Percentiles rank a stretch among this genome's conserved stretches.
These are phyloP conservation scores for Leucocoprinus leucothites DNA, from an alignment of 768 basidiomycete species.

Conservation along the genomic window DNA sequence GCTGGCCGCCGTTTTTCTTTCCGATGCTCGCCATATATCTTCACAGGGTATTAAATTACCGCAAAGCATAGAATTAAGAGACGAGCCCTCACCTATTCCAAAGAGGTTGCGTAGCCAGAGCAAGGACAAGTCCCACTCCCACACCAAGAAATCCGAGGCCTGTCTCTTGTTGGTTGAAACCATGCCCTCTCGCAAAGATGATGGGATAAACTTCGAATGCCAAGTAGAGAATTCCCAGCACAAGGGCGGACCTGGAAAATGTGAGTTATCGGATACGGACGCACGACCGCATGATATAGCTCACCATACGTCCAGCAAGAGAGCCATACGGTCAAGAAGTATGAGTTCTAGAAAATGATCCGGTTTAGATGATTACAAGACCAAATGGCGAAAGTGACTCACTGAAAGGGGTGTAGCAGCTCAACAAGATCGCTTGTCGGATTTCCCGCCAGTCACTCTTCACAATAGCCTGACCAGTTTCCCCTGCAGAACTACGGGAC, in stretches of 20 bases:
- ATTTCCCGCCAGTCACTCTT: no score
- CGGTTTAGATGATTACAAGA: background rate
- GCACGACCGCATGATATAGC: background rate
- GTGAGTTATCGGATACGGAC: background rate
- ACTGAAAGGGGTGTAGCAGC: constrained; percentile 75
- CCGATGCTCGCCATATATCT: constrained; percentile 38
- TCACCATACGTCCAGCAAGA: constrained; percentile 4
- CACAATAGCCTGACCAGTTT: no score
- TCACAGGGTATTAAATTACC: no score
- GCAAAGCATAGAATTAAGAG: no score
- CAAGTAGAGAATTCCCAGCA: constrained; percentile 42
- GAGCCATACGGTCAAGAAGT: constrained; percentile 4
- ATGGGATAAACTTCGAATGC: constrained; percentile 59
- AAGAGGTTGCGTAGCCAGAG: constrained; percentile 48
- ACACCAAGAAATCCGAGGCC: constrained; percentile 63
- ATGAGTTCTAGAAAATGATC: background rate
- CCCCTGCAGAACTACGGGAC: background rate
- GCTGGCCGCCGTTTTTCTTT: constrained; percentile 35
- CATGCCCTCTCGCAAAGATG: constrained; percentile 46
- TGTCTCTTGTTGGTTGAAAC: constrained; percentile 47
- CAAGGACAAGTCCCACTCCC: constrained; percentile 52
- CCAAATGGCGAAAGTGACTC: constrained; percentile 21
- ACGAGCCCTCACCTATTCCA: constrained; percentile 63
- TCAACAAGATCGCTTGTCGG: constrained; percentile 27
- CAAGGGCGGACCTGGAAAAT: background rate